Conservation (phyloP, 176 grass and related monocot genomes). For the Ampelocalamus luodianensis region DNA sequence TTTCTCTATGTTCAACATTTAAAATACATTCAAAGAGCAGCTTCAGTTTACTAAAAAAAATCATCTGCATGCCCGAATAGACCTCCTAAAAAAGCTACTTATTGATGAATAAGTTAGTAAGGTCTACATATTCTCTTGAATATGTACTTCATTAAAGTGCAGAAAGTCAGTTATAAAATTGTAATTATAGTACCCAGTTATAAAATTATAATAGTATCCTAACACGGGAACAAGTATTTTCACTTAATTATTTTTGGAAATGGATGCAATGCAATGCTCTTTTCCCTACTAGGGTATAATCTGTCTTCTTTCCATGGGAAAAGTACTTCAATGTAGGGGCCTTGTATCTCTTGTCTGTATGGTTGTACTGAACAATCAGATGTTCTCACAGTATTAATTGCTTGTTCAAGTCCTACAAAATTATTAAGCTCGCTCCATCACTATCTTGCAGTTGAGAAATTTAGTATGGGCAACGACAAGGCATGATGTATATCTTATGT, state of each 20-base stretch:
- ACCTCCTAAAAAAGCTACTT: background rate
- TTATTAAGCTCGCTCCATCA: background rate
- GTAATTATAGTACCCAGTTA: constrained; percentile 3
- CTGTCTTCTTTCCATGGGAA: background rate
- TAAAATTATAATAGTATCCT: background rate
- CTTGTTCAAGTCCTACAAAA: background rate
- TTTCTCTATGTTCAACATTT: background rate
- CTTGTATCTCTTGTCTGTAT: constrained; percentile 10
- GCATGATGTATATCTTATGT: constrained; percentile 86
- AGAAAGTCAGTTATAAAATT: constrained; percentile 1
- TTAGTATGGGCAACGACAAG: constrained; percentile 85
- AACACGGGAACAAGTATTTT: background rate
- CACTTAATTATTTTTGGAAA: background rate
- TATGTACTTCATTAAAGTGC: too few relatives aligned
- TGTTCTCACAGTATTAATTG: constrained; percentile 20
- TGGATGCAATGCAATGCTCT: background rate
- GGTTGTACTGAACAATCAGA: constrained; percentile 24
- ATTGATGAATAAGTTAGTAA: constrained; percentile 1
- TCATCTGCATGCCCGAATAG: background rate
- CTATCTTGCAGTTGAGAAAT: constrained; percentile 82
- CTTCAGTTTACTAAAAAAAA: background rate
- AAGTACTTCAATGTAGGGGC: background rate
- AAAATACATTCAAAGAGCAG: background rate
- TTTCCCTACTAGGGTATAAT: background rate
- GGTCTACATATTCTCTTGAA: too few relatives aligned